These are phyloP conservation scores for Onygenales sp. DNA, from an alignment of 2,329 filamentous ascomycete genomes.

Conservation along the genomic window DNA sequence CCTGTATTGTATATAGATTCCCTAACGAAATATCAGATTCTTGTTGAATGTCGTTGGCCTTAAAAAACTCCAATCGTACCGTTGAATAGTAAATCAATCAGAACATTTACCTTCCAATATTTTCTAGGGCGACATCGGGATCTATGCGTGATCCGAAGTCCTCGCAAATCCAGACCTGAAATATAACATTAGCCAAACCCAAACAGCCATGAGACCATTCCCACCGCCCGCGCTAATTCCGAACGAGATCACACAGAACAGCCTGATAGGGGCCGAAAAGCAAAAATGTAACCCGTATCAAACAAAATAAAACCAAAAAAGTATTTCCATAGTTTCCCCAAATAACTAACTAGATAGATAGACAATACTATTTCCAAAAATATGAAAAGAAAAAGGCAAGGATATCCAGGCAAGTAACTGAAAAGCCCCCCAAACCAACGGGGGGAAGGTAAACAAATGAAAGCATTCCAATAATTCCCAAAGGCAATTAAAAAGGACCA, in stretches of 20 bases:
- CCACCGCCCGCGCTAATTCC: background rate
- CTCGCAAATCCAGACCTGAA: too few relatives aligned
- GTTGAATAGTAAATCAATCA: too few relatives aligned
- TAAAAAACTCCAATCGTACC: too few relatives aligned
- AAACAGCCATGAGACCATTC: too few relatives aligned
- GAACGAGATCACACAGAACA: background rate
- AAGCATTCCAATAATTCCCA: too few relatives aligned
- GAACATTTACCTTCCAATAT: too few relatives aligned
- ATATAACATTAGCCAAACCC: too few relatives aligned
- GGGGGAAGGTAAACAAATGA: background rate
- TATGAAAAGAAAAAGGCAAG: background rate
- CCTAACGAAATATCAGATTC: too few relatives aligned
- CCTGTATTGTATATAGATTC: background rate
- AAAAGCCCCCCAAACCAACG: background rate
- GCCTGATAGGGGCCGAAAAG: background rate
- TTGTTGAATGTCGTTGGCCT: too few relatives aligned
- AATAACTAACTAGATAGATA: background rate
- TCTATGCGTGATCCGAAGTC: too few relatives aligned
- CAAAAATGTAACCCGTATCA: background rate
- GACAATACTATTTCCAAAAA: background rate
- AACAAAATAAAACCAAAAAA: background rate
- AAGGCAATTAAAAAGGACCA: too few relatives aligned
- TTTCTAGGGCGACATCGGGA: too few relatives aligned
- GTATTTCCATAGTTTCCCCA: background rate
- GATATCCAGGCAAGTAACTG: background rate